Evolutionary conservation across 2,329 filamentous ascomycete genomes (phyloP).

Genomic region (Microdochium nivale): DNA sequence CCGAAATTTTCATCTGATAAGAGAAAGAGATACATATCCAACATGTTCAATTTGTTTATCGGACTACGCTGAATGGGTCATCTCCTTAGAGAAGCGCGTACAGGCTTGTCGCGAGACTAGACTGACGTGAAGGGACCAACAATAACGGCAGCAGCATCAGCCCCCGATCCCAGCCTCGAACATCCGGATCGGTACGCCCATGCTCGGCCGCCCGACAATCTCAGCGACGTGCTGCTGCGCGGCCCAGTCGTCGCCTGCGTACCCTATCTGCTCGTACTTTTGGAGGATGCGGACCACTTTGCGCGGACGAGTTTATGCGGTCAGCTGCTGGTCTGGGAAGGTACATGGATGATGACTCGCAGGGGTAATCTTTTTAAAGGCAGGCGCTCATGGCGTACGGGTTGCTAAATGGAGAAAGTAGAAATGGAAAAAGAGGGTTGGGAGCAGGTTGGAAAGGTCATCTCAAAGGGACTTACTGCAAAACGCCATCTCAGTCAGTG

Average conservation of each 20-base stretch:
- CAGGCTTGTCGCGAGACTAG: too few relatives aligned
- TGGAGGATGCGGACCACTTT: conserved; percentile 44
- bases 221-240: conserved; percentile 34
- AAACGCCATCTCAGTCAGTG: conserved; percentile 48
- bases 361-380: too few relatives aligned
- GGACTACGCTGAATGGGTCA: too few relatives aligned
- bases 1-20: too few relatives aligned
- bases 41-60: too few relatives aligned
- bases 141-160: neutral
- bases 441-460: conserved; percentile 13
- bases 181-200: conserved; percentile 31
- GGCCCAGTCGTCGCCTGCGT: conserved; percentile 30
- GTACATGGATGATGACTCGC: neutral
- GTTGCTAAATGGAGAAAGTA: too few relatives aligned
- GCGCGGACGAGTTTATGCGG: neutral
- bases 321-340: too few relatives aligned
- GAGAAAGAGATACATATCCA: too few relatives aligned
- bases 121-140: too few relatives aligned
- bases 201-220: conserved; percentile 32
- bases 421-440: too few relatives aligned
- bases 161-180: conserved; percentile 14
- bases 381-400: too few relatives aligned
- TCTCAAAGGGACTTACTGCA: conserved; percentile 20
- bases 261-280: conserved; percentile 46
- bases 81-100: too few relatives aligned